These are phyloP conservation scores for Garcia nutans DNA, from an alignment of 345 rosid species.

Conservation along the genomic window DNA sequence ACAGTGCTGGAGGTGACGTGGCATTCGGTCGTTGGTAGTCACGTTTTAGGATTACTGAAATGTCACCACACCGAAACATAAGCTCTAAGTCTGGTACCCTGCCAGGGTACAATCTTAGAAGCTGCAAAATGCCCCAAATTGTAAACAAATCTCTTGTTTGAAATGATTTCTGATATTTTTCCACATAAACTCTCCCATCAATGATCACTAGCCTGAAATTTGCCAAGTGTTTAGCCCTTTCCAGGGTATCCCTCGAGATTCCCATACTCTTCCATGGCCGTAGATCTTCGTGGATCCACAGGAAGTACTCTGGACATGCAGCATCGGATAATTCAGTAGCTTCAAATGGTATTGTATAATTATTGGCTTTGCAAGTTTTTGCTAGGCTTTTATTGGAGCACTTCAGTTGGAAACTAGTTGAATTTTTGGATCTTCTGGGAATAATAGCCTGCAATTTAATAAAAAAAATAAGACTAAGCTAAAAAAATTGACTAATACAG, in stretches of 20 bases:
- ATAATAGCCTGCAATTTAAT: not conserved
- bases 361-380: conserved; percentile 28
- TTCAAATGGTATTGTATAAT: conserved; percentile 23
- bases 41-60: conserved; percentile 48
- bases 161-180: conserved; percentile 44
- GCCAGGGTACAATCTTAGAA: conserved; percentile 73
- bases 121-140: conserved; percentile 81
- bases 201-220: conserved; percentile 57
- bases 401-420: conserved; percentile 28
- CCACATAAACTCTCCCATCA: conserved; percentile 57
- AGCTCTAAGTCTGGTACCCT: conserved; percentile 75
- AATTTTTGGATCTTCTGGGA: conserved; percentile 5
- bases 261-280: conserved; percentile 76
- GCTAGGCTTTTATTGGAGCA: conserved; percentile 30
- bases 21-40: conserved; percentile 39
- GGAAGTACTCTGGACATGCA: conserved; percentile 79
- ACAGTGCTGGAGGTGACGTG: conserved; percentile 58
- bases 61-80: conserved; percentile 83
- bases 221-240: conserved; percentile 50
- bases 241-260: conserved; percentile 63
- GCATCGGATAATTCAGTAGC: conserved; percentile 6
- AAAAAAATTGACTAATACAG: too few species aligned
- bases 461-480: too few species aligned
- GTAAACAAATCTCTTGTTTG: conserved; percentile 83
- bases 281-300: conserved; percentile 93